Conservation (phyloP, 257 asterid species). For the Solanum dulcamara region DNA sequence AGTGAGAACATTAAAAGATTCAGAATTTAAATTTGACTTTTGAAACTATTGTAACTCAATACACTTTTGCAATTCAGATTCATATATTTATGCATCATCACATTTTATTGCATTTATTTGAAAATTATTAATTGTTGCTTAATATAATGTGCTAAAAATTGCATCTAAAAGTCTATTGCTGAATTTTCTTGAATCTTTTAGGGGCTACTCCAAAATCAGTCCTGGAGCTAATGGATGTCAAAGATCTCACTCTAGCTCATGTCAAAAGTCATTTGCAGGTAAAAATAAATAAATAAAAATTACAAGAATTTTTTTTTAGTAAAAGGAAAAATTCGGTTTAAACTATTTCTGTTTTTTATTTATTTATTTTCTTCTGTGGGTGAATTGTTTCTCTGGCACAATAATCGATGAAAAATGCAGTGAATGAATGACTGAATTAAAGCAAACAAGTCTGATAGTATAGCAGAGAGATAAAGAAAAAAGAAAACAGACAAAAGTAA, state of each 20-base stretch:
- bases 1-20: background rate
- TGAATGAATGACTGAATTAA: slow-evolving; percentile 37
- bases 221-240: slow-evolving; percentile 87
- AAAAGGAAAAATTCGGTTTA: background rate
- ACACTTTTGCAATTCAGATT: background rate
- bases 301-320: background rate
- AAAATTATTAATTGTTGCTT: background rate
- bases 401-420: slow-evolving; percentile 57
- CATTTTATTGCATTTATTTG: background rate
- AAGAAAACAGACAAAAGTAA: slow-evolving; percentile 36
- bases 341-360: background rate
- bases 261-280: slow-evolving; percentile 96
- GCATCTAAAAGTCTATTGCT: background rate
- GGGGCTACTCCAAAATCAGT: slow-evolving; percentile 98
- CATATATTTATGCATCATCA: background rate
- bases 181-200: slow-evolving; percentile 3
- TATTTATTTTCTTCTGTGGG: slow-evolving; percentile 10
- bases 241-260: slow-evolving; percentile 89
- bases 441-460: slow-evolving; percentile 16
- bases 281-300: background rate
- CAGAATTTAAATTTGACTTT: background rate
- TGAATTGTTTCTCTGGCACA: slow-evolving; percentile 59
- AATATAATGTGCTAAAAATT: background rate
- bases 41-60: background rate
- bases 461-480: slow-evolving; percentile 13